A percentile compares a stretch with the other conserved stretches of the same genome.
Evolutionary conservation across 2,329 filamentous ascomycete genomes (phyloP).

Genomic region (Cytospora mali): DNA sequence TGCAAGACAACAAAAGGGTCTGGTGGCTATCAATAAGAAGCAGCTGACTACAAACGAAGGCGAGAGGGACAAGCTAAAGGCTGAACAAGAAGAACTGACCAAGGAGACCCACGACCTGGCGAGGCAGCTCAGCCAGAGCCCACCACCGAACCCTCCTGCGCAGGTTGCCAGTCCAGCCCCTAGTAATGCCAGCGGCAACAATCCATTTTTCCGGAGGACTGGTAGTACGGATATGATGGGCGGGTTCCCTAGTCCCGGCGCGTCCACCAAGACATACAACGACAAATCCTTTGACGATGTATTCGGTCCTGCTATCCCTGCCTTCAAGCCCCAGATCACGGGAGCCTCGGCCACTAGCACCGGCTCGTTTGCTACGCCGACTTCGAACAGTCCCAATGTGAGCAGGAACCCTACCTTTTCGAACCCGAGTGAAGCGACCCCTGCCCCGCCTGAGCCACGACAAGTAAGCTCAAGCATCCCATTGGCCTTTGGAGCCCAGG

Average conservation of each 20-base stretch:
- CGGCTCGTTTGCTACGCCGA: constrained; percentile 54
- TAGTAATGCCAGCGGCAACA: constrained; percentile 75
- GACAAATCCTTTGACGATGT: constrained; percentile 83
- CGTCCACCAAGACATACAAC: constrained; percentile 46
- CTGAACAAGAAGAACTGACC: constrained; percentile 71
- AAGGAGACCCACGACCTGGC: constrained; percentile 63
- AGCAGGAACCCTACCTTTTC: constrained; percentile 62
- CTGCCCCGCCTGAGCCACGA: constrained; percentile 70
- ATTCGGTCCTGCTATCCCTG: constrained; percentile 71
- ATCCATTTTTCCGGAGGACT: constrained; percentile 87
- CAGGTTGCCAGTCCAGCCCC: constrained; percentile 70
- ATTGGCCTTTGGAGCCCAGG: constrained; percentile 67
- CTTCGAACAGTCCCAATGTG: constrained; percentile 63
- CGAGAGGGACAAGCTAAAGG: constrained; percentile 84
- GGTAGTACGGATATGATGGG: constrained; percentile 63
- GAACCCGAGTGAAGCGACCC: constrained; percentile 54
- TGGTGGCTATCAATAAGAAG: constrained; percentile 98
- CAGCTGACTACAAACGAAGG: constrained; percentile 87
- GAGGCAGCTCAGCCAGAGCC: constrained; percentile 54
- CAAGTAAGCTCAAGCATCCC: constrained; percentile 75
- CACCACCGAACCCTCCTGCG: constrained; percentile 46
- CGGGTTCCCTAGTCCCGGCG: constrained; percentile 52
- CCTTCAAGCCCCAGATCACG: constrained; percentile 63
- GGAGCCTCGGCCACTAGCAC: constrained; percentile 57
- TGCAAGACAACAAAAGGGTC: constrained; percentile 90